Conservation (phyloP, 2,329 filamentous ascomycete genomes). For the Fusarium sp. region DNA sequence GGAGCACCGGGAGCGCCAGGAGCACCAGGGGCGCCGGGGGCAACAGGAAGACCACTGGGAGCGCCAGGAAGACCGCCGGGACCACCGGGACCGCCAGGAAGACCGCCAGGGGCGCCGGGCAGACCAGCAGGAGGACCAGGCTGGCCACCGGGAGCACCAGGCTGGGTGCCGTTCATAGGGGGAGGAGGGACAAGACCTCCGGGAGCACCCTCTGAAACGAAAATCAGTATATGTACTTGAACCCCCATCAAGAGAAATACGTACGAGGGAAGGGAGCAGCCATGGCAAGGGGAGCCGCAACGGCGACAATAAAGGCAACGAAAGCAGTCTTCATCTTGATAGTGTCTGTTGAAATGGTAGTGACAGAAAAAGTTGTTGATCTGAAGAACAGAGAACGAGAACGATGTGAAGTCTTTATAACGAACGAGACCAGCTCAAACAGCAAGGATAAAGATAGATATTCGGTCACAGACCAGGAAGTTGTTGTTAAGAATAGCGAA, state of each 20-base stretch:
- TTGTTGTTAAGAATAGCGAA: constrained; percentile 27
- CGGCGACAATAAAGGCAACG: constrained; percentile 37
- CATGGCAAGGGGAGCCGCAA: constrained; percentile 32
- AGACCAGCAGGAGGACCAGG: neutral
- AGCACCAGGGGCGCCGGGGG: neutral
- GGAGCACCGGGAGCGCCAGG: too few relatives aligned
- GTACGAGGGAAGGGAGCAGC: constrained; percentile 39
- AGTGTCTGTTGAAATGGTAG: neutral
- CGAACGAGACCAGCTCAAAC: constrained; percentile 32
- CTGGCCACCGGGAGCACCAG: neutral
- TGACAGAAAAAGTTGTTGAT: constrained; percentile 19
- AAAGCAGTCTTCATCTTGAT: constrained; percentile 47
- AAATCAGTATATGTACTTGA: constrained; percentile 4
- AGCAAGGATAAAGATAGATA: constrained; percentile 24
- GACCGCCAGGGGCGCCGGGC: too few relatives aligned
- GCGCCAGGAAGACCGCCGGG: neutral
- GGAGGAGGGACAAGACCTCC: constrained; percentile 15
- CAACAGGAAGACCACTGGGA: neutral
- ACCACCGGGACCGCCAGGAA: too few relatives aligned
- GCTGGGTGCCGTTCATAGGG: constrained; percentile 23
- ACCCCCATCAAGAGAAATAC: neutral
- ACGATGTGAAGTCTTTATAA: constrained; percentile 23
- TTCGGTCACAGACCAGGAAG: constrained; percentile 38
- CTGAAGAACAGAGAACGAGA: constrained; percentile 2
- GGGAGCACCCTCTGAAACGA: constrained; percentile 8